Evolutionary conservation across 2,329 filamentous ascomycete genomes (phyloP).

Genomic region (Paradendryphiella salina): DNA sequence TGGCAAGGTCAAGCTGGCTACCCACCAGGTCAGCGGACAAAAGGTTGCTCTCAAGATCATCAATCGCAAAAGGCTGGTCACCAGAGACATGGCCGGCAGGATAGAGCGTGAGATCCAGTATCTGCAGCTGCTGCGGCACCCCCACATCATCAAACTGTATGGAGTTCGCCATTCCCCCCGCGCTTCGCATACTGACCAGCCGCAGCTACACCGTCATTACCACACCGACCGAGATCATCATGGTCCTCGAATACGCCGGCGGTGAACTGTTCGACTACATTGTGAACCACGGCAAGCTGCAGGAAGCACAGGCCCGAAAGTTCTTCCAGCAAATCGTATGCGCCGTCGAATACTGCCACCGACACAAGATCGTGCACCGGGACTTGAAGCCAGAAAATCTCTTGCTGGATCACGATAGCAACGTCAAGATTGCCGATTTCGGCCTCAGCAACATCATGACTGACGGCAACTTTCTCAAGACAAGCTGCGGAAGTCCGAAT

Average conservation of each 20-base stretch:
- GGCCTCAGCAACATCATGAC: constrained; percentile 99
- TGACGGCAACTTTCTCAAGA: constrained; percentile 98
- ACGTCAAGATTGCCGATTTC: constrained; percentile 99
- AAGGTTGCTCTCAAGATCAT: constrained; percentile 99
- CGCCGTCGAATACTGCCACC: constrained; percentile 97
- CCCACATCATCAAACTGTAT: constrained; percentile 98
- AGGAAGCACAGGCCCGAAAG: constrained; percentile 87
- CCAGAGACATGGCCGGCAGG: constrained; percentile 94
- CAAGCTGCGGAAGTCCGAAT: constrained; percentile 96
- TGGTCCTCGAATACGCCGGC: constrained; percentile 97
- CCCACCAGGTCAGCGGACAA: constrained; percentile 88
- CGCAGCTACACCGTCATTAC: constrained; percentile 92
- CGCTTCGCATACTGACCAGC: constrained; percentile 7
- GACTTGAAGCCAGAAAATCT: constrained; percentile 98
- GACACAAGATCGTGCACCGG: constrained; percentile 97
- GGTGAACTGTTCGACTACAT: constrained; percentile 98
- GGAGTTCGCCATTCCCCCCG: constrained; percentile 31
- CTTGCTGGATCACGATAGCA: constrained; percentile 89
- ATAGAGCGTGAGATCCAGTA: constrained; percentile 99
- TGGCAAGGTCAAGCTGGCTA: constrained; percentile 96
- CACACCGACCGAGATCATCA: constrained; percentile 91
- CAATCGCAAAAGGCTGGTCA: constrained; percentile 91
- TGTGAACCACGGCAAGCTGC: constrained; percentile 88
- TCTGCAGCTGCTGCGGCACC: constrained; percentile 89
- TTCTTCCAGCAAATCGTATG: constrained; percentile 99